Evolutionary conservation across 129 eudicot species (phyloP).

Genomic region (Flaveria linearis): DNA sequence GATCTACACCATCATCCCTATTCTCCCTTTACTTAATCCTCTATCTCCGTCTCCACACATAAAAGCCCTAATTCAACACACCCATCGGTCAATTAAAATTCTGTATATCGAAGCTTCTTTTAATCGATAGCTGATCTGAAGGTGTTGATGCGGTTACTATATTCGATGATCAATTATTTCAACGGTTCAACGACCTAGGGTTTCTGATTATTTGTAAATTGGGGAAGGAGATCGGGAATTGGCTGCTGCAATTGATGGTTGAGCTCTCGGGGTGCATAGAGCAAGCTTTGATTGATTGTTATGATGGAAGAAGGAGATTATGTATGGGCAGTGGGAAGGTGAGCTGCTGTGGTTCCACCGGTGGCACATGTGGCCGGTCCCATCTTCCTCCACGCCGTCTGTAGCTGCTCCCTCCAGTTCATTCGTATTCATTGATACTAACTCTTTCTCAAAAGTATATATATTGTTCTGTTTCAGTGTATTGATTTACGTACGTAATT

Average conservation of each 20-base stretch:
- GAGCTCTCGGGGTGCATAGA: conserved; percentile 5
- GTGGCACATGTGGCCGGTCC: conserved; percentile 72
- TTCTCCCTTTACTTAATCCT: conserved; percentile 8
- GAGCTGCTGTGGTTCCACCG: conserved; percentile 42
- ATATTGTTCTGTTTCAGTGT: background rate
- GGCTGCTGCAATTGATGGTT: conserved; percentile 34
- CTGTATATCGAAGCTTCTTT: conserved; percentile 8
- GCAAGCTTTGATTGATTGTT: conserved; percentile 22
- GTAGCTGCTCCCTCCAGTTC: conserved; percentile 33
- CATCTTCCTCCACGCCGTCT: conserved; percentile 44
- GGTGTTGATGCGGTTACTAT: conserved; percentile 11
- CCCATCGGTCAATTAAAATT: conserved; percentile 8
- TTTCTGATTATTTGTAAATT: conserved; percentile 21
- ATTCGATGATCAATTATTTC: conserved; percentile 22
- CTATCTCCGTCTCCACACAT: conserved; percentile 8
- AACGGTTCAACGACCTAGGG: conserved; percentile 32
- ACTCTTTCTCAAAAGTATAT: conserved; percentile 47
- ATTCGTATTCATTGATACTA: conserved; percentile 34
- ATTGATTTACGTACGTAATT: background rate
- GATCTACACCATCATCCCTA: conserved; percentile 30
- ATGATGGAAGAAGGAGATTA: conserved; percentile 39
- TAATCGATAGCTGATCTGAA: conserved; percentile 35
- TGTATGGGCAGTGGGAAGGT: conserved; percentile 51
- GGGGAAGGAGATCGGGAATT: conserved; percentile 38
- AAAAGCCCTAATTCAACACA: conserved; percentile 41